These are phyloP conservation scores for Beta vulgaris DNA, from an alignment of 148 eudicot species.

Conservation along the genomic window DNA sequence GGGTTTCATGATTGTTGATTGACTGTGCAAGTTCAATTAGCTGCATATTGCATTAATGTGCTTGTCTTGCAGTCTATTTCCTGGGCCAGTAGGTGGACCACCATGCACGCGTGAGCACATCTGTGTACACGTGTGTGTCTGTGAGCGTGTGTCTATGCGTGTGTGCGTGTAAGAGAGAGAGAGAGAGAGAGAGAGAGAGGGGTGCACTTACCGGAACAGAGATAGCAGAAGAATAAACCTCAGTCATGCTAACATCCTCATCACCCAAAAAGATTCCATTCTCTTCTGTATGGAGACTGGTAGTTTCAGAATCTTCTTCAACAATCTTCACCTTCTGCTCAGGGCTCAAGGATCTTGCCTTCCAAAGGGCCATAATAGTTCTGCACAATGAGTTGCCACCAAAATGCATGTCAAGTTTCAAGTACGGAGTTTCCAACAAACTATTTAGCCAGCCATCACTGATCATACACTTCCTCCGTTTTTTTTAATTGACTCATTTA, in stretches of 20 bases:
- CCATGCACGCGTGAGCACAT: background rate
- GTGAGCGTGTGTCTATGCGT: background rate
- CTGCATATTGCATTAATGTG: no score
- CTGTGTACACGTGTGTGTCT: no score
- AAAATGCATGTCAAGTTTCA: background rate
- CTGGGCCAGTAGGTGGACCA: background rate
- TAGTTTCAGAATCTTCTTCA: constrained; percentile 75
- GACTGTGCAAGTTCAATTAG: background rate
- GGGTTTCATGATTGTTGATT: background rate
- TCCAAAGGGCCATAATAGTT: constrained; percentile 94
- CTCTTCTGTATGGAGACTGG: constrained; percentile 65
- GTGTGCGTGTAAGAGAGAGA: background rate
- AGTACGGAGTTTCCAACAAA: background rate
- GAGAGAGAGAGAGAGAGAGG: constrained; percentile 18
- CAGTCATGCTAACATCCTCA: constrained; percentile 75
- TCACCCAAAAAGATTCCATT: constrained; percentile 67
- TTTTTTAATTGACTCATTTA: no score
- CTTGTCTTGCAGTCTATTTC: no score
- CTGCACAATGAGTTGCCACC: constrained; percentile 39
- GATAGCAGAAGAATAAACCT: constrained; percentile 62
- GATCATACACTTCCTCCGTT: no score
- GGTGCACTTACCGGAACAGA: constrained; percentile 69
- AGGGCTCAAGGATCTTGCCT: constrained; percentile 80
- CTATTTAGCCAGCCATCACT: background rate
- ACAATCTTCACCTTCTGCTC: constrained; percentile 85